Evolutionary conservation across 2,329 filamentous ascomycete species (phyloP), one percentile per base, ranked within the genome.

Genomic region (Proliferodiscus dingleyae): DNA sequence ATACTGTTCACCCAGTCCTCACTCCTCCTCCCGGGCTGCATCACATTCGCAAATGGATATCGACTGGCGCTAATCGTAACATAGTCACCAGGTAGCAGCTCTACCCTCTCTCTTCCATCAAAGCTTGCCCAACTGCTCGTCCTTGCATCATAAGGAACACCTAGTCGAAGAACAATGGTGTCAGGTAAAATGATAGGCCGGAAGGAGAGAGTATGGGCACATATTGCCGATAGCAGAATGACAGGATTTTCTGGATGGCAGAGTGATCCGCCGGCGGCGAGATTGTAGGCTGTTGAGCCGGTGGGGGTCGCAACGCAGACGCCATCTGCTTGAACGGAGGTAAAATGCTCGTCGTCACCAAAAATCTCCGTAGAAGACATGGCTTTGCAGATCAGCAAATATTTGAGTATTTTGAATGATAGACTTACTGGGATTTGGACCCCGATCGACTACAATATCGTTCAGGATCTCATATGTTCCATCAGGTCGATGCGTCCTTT

Each of bases 61-160:
- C 87, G 70, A 54, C 83, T 87, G 2, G 87, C 87, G 55, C 84
- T 88, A 50, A 93, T 85, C 2, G 87, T 91, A 4, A 91, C 86
- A 63, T 93, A 93, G 66, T 93, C 87, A 13, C 87, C 87, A 0
- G 86, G 84, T 39, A 70, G 65, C 29, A 93, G 72, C 68, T 93
- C 87, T n/a, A 87, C 69, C 68, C 89, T 81, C 71, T 96, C 89
- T 50, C 89, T 79, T 2, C 93, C 93, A 66, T 98, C 93, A 64
- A 98, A 98, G 66, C 89, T 95, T n/a, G 90, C 93, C 91, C 93
- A 98, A 32, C 86, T 90, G 56, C 81, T 85, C 4, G 89, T 89
- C 40, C 93, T 76, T 7, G 90, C 88, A 65, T 94, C 85, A 64
- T 95, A 97, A 0, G 93, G 93, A n/a, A 97, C 90, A 9, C 91